These are phyloP conservation scores for Sutorius eximius DNA, from an alignment of 1,284 basidiomycete species.

Conservation along the genomic window DNA sequence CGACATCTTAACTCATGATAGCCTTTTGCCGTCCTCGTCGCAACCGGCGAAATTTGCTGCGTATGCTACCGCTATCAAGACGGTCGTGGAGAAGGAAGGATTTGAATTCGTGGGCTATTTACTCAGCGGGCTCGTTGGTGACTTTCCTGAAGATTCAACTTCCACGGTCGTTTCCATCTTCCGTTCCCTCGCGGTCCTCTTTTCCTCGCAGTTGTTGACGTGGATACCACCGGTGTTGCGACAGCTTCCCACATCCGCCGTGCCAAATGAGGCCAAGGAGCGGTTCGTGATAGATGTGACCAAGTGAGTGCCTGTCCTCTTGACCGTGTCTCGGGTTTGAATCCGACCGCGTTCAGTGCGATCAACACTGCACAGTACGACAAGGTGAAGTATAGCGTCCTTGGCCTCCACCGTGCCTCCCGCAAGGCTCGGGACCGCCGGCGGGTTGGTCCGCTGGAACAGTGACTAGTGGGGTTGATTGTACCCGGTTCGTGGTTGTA, in stretches of 20 bases:
- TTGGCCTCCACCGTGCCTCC: conserved; percentile 62
- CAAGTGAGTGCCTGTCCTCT: conserved; percentile 51
- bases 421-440: conserved; percentile 70
- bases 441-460: conserved; percentile 46
- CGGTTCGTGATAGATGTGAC: conserved; percentile 75
- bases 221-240: conserved; percentile 78
- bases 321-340: conserved; percentile 10
- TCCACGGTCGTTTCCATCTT: conserved; percentile 78
- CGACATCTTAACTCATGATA: conserved; percentile 72
- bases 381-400: conserved; percentile 76
- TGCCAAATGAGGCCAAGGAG: conserved; percentile 69
- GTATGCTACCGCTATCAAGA: conserved; percentile 68
- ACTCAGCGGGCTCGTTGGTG: conserved; percentile 77
- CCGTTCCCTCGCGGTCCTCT: conserved; percentile 64
- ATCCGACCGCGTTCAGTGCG: conserved; percentile 44
- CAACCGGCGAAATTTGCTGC: conserved; percentile 62
- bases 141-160: conserved; percentile 87
- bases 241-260: conserved; percentile 62
- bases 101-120: conserved; percentile 70
- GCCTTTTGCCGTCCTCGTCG: conserved; percentile 45
- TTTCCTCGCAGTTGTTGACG: conserved; percentile 64
- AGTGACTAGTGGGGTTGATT: conserved; percentile 18
- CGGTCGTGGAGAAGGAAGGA: conserved; percentile 74
- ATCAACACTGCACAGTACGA: conserved; percentile 66
- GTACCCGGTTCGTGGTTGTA: background rate